Evolutionary conservation across 352 stramenopile species (phyloP), one percentile per base, ranked within the genome.

Genomic region (Phytophthora fragariae): DNA sequence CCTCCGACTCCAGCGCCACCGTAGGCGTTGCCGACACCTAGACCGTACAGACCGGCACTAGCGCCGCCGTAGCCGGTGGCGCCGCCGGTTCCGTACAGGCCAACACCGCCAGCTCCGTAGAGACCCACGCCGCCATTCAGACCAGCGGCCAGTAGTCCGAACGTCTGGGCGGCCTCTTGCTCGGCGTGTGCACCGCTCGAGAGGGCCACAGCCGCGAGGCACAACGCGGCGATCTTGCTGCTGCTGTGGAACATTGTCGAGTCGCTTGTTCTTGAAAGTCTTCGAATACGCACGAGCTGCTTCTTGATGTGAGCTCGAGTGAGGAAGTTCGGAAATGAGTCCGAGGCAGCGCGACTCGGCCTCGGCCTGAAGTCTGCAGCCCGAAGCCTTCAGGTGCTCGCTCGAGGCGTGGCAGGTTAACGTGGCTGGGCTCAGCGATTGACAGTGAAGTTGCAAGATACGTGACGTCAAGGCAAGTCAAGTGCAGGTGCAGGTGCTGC

Each of bases 291-390:
- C 55, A 29, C 15, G 17, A 57, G 50, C 33, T 49, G 31, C 47
- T 54, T 11, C 3, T 61, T 24, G 24, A 6, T 52, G 37, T 54
- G 57, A 62, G 39, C 57, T 62, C 57, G 57, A 62, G 24, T 41
- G 57, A 54, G 56, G 19, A 41, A 14, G 27, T 62, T 62, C 39
- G 35, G 21, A 52, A 62, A 62, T 62, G 57, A 62, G n/a, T 37
- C 49, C 19, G 5, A 12, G 57, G 50, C 12, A 19, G 50, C 24
- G 17, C 15, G 41, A 49, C 41, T 15, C 41, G 14, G 15, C 35
- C 12, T 14, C 35, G 8, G 8, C 35, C 9, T 9, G 35, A 41
- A 27, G 24, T 27, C 24, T 27, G 24, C 1, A 41, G 35, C 2
- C 35, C 6, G 35, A 41, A 41, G 35, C 2, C 35, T 9, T 41